These are phyloP conservation scores for Fusarium odoratissimum DNA, from an alignment of 2,329 filamentous ascomycete genomes.

Conservation along the genomic window DNA sequence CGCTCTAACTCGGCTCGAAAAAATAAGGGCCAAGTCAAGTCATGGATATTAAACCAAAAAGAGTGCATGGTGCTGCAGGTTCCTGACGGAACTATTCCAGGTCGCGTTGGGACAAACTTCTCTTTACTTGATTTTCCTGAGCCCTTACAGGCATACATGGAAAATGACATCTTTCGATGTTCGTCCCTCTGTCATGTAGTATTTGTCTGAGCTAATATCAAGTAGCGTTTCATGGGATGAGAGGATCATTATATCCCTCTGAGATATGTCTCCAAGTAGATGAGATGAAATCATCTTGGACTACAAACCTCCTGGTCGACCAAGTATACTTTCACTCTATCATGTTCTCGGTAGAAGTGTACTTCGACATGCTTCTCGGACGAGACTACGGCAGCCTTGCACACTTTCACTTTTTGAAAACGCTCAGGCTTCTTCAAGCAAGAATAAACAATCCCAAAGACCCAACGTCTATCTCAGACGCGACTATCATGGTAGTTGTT, in stretches of 20 bases:
- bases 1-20: background rate
- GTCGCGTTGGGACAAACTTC: constrained; percentile 25
- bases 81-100: constrained; percentile 13
- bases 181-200: background rate
- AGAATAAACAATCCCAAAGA: constrained; percentile 7
- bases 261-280: constrained; percentile 36
- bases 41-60: constrained; percentile 26
- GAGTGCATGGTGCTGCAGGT: background rate
- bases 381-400: constrained; percentile 6
- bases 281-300: constrained; percentile 25
- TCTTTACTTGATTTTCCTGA: constrained; percentile 40
- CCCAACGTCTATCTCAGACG: constrained; percentile 10
- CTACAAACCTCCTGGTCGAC: constrained; percentile 27
- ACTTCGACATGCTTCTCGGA: constrained; percentile 10
- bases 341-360: constrained; percentile 27
- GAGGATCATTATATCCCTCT: constrained; percentile 26
- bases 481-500: constrained; percentile 36
- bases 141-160: constrained; percentile 33
- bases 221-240: constrained; percentile 19
- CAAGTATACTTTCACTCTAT: constrained; percentile 34
- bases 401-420: constrained; percentile 38
- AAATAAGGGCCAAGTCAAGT: background rate
- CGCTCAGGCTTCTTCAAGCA: constrained; percentile 29
- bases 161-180: constrained; percentile 29
- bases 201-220: background rate